A percentile compares a stretch with the other conserved stretches of the same genome.
Conservation (phyloP, 1,284 basidiomycete genomes). For the Leccinum angustisporum region DNA sequence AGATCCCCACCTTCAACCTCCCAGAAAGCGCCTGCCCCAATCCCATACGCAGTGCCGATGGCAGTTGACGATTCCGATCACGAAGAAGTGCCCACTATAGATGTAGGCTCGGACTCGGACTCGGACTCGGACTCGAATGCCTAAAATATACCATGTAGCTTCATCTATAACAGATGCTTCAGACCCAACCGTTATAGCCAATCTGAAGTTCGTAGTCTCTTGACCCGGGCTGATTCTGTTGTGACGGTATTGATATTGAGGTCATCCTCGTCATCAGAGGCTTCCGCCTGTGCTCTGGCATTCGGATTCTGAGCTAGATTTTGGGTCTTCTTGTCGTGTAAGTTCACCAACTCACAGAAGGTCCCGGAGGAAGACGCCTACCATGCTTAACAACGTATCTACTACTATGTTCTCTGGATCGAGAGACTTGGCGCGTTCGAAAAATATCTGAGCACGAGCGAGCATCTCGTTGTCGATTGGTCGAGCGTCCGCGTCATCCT, state of each 20-base stretch:
- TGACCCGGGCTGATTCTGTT: constrained; percentile 19
- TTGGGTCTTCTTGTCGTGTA: constrained; percentile 20
- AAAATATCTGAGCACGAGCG: constrained; percentile 60
- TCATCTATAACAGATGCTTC: background rate
- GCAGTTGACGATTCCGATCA: constrained; percentile 42
- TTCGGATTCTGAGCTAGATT: constrained; percentile 18
- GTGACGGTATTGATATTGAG: background rate
- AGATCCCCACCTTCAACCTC: background rate
- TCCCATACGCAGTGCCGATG: constrained; percentile 11
- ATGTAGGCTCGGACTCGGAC: constrained; percentile 43
- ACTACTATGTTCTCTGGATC: constrained; percentile 60
- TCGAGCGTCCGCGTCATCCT: constrained; percentile 1
- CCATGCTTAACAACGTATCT: constrained; percentile 53
- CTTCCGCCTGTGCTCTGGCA: constrained; percentile 25
- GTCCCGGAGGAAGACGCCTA: constrained; percentile 11
- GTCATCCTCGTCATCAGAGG: constrained; percentile 47
- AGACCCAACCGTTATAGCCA: background rate
- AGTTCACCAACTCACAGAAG: background rate
- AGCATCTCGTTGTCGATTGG: constrained; percentile 37
- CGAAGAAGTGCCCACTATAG: constrained; percentile 54
- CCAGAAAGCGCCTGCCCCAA: constrained; percentile 11
- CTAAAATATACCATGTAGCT: constrained; percentile 10
- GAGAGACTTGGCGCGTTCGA: constrained; percentile 59
- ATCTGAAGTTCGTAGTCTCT: constrained; percentile 22
- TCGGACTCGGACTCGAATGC: constrained; percentile 33